Conservation (phyloP, 2,329 filamentous ascomycete genomes). For the Colletotrichum falcatum region DNA sequence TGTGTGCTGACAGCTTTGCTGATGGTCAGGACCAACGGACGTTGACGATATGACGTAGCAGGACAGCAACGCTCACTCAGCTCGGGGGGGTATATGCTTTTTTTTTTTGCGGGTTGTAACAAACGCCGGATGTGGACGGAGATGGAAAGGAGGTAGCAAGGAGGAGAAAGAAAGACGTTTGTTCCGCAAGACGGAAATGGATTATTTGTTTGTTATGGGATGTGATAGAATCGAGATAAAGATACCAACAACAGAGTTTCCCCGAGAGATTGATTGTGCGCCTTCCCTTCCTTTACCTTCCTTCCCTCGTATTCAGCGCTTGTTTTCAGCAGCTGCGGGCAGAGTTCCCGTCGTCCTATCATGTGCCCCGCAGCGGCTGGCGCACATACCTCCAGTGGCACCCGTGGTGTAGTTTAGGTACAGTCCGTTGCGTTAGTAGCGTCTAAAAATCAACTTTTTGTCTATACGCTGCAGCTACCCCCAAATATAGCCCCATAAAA, state of each 20-base stretch:
- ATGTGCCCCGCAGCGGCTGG: background rate
- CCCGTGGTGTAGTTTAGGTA: constrained; percentile 13
- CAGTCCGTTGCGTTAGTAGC: too few relatives aligned
- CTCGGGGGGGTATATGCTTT: background rate
- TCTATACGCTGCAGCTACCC: too few relatives aligned
- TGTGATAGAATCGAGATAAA: background rate
- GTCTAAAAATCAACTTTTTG: too few relatives aligned
- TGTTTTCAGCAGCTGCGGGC: constrained; percentile 21
- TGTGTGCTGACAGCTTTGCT: constrained; percentile 32
- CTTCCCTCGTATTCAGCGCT: constrained; percentile 31
- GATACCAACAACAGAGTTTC: constrained; percentile 17
- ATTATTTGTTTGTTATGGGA: background rate
- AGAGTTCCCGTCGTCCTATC: constrained; percentile 33
- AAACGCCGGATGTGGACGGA: constrained; percentile 22
- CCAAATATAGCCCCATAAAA: too few relatives aligned
- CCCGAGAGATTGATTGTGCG: constrained; percentile 5
- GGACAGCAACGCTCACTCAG: constrained; percentile 27
- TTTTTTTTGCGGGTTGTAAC: constrained; percentile 19
- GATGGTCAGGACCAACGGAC: constrained; percentile 3
- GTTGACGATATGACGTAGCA: constrained; percentile 39
- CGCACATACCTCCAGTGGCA: constrained; percentile 13
- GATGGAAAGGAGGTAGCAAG: background rate
- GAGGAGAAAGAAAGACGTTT: background rate
- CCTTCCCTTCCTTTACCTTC: background rate
- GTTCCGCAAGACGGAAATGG: background rate